Base-by-base conservation (phyloP, 306 rosid genomes). In the Leucaena leucocephala region DNA sequence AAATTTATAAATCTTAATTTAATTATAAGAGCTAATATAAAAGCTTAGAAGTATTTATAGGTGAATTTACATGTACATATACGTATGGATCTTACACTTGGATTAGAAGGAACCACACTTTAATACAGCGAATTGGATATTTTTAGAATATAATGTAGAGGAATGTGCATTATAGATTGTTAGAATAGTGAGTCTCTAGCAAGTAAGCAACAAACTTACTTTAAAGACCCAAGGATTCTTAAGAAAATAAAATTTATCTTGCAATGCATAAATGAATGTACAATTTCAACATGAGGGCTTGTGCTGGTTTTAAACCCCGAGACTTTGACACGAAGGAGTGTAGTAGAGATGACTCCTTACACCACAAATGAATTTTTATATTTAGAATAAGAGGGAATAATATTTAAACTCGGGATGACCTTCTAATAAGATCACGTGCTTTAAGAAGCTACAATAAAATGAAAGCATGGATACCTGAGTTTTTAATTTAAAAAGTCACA, bases 401-500 rank as follows among this genome's bases (percentile, higher is more conserved):
- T 42, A 44, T 6, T 10, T 19, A 21, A 43, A 44, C 55, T 27
- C 21, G 4, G 21, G 17, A 44, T 68, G n/a, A 19, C 19, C n/a
- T 19, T 68, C 55, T 15, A 68, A 64, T 43, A 19, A 75, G 8
- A 57, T 72, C n/a, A 44, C 48, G 35, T 43, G 65, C 36, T 68
- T 27, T 42, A n/a, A 40, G 76, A 73, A 77, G 76, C 50, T 57
- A 33, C 7, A 54, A 46, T 54, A 78, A 27, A n/a, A 75, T 34
- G 46, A 45, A 36, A 38, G 43, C 58, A 81, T 45, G 80, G 43
- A 68, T 55, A 94, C 98, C 98, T 91, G 95, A 82, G 89, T 84
- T 89, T 91, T 92, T 73, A 94, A 83, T 77, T 94, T 94, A 80
- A 86, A 58, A 58, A 70, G 77, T 42, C 73, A 82, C 68, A 76